Percentiles rank a stretch among this genome's conserved stretches.
Conservation (phyloP, 257 asterid genomes). For the Anisodus acutangulus region DNA sequence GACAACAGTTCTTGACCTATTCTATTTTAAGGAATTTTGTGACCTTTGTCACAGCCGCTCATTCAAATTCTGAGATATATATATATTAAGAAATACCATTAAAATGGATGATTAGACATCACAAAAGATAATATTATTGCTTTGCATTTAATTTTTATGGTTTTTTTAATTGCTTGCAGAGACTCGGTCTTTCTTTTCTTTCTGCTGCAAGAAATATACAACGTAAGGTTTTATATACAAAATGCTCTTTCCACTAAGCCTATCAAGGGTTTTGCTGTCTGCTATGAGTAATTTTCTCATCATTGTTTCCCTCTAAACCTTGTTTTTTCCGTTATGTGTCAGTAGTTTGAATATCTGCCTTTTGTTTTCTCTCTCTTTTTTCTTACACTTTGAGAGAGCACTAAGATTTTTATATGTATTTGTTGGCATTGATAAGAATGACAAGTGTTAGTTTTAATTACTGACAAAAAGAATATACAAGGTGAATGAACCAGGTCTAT, state of each 20-base stretch:
- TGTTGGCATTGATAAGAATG: too few species aligned
- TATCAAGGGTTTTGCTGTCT: slow-evolving; percentile 17
- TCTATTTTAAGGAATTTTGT: not conserved
- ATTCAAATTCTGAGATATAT: not conserved
- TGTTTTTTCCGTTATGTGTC: not conserved
- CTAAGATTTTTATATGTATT: not conserved
- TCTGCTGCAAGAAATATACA: not conserved
- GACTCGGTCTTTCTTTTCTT: too few species aligned
- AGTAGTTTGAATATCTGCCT: not conserved
- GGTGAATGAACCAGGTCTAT: too few species aligned
- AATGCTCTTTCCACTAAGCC: slow-evolving; percentile 26
- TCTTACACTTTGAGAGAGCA: not conserved
- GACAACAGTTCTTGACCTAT: slow-evolving; percentile 13
- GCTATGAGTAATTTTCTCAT: slow-evolving; percentile 5
- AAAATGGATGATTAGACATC: slow-evolving; percentile 13
- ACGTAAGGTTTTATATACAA: not conserved
- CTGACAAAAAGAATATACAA: too few species aligned
- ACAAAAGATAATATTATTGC: not conserved
- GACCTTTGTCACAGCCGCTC: slow-evolving; percentile 1
- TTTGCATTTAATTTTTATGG: not conserved
- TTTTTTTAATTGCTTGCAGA: slow-evolving; percentile 7
- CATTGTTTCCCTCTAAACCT: not conserved
- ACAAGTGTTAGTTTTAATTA: too few species aligned
- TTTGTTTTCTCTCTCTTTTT: not conserved
- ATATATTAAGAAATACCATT: not conserved